A percentile compares a stretch with the other conserved stretches of the same genome.
phyloP scores from a whole-genome alignment of 768 basidiomycete species.

The Leucogyrophana mollusca region DNA sequence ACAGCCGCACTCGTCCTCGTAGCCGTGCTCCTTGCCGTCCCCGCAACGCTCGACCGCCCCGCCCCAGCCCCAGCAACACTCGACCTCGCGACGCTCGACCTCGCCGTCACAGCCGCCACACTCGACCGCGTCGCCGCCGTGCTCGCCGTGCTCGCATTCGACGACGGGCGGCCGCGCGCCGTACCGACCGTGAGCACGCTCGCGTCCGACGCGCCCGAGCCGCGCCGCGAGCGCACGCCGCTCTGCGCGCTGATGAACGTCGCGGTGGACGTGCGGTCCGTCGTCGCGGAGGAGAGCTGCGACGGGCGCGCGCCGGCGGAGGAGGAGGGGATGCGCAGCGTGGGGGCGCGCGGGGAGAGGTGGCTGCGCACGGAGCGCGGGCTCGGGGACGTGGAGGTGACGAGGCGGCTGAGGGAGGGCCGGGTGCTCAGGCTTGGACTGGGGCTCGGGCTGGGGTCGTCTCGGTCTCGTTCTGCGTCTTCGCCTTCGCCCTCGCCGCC shows the following conservation, averaged over 20 bases:
- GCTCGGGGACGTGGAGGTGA: slow-evolving; percentile 22
- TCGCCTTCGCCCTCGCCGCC: too few relatives aligned
- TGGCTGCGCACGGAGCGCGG: not conserved
- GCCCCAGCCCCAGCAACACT: too few relatives aligned
- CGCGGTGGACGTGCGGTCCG: slow-evolving; percentile 21
- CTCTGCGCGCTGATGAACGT: slow-evolving; percentile 31
- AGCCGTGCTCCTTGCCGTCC: too few relatives aligned
- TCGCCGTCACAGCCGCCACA: not conserved
- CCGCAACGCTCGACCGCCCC: too few relatives aligned
- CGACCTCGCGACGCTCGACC: not conserved
- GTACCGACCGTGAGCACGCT: slow-evolving; percentile 32
- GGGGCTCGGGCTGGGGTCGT: too few relatives aligned
- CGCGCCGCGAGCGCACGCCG: slow-evolving; percentile 25
- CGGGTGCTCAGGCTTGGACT: too few relatives aligned
- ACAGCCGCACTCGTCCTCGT: too few relatives aligned
- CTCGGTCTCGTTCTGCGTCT: too few relatives aligned
- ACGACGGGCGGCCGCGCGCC: slow-evolving; percentile 8
- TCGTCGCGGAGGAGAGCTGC: slow-evolving; percentile 27
- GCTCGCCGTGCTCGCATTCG: slow-evolving; percentile 4
- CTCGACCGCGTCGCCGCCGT: not conserved
- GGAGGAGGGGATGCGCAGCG: slow-evolving; percentile 28
- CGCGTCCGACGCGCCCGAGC: slow-evolving; percentile 27
- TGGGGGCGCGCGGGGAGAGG: slow-evolving; percentile 13
- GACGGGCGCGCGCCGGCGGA: slow-evolving; percentile 31
- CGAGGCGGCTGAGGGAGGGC: too few relatives aligned